Percentiles rank a stretch among this genome's conserved stretches.
Conservation (phyloP, 225 moss, liverwort and hornwort species). For the Pleurozium schreberi region DNA sequence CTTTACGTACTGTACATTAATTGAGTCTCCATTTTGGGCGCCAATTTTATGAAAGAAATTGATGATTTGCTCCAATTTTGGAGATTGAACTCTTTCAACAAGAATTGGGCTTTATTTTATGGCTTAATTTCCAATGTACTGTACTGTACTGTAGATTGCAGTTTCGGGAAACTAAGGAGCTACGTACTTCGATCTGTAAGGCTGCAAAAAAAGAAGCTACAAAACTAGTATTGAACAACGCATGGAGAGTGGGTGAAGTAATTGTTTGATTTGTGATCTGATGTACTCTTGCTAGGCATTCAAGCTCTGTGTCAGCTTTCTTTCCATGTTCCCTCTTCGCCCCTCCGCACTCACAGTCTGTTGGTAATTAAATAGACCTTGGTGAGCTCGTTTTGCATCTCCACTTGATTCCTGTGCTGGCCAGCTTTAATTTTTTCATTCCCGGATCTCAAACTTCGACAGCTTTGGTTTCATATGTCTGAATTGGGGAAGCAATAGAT, state of each 20-base stretch:
- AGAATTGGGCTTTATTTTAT: neutral
- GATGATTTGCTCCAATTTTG: neutral
- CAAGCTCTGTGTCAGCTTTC: slow-evolving; percentile 52
- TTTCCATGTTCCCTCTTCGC: slow-evolving; percentile 40
- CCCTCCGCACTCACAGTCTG: slow-evolving; percentile 48
- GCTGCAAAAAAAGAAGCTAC: slow-evolving; percentile 63
- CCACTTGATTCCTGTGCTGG: slow-evolving; percentile 70
- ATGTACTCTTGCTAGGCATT: slow-evolving; percentile 63
- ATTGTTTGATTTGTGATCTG: slow-evolving; percentile 36
- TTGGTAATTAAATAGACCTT: slow-evolving; percentile 29
- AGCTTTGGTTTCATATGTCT: neutral
- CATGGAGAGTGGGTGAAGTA: slow-evolving; percentile 43
- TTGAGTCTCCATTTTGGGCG: neutral
- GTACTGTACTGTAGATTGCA: too few relatives aligned
- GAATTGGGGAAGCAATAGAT: neutral
- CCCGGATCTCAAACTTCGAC: neutral
- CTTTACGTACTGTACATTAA: neutral
- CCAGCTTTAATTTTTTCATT: neutral
- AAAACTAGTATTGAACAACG: slow-evolving; percentile 41
- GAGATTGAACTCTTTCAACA: neutral
- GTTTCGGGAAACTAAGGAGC: slow-evolving; percentile 39
- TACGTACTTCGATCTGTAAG: slow-evolving; percentile 20
- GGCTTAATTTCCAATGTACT: neutral
- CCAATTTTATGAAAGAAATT: neutral
- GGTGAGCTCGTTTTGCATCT: slow-evolving; percentile 50